These are phyloP conservation scores for Aspergillus texensis DNA, from an alignment of 2,329 filamentous ascomycete genomes.

Conservation along the genomic window DNA sequence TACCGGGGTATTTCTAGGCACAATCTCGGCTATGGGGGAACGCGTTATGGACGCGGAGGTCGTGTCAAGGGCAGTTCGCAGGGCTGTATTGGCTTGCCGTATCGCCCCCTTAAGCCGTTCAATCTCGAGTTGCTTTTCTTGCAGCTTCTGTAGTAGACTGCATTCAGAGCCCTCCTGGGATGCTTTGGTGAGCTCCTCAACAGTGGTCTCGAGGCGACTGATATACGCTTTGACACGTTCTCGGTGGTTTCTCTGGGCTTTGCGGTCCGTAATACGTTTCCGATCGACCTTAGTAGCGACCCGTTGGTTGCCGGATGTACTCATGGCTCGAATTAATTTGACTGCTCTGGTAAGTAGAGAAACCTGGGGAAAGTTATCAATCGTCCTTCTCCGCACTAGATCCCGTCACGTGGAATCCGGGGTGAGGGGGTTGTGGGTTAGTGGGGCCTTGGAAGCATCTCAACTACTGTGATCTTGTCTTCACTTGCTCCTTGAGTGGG, in stretches of 20 bases:
- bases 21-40: background rate
- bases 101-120: background rate
- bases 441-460: background rate
- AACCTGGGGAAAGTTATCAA: background rate
- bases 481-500: too few species aligned
- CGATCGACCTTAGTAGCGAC: conserved; percentile 1
- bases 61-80: background rate
- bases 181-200: background rate
- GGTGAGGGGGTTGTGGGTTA: background rate
- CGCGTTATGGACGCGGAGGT: background rate
- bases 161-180: background rate
- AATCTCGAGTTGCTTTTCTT: background rate
- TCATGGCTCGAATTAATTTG: background rate
- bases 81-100: background rate
- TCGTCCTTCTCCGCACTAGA: background rate
- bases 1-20: background rate
- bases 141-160: background rate
- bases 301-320: background rate
- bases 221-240: conserved; percentile 18
- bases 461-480: background rate
- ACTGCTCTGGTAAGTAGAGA: background rate
- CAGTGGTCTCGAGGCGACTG: conserved; percentile 11
- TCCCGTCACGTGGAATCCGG: background rate
- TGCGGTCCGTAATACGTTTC: conserved; percentile 17
- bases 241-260: conserved; percentile 16